A percentile compares a stretch with the other conserved stretches of the same genome.
These are phyloP conservation scores for Hygrocybe coccinea DNA, from an alignment of 768 basidiomycete genomes.

Conservation along the genomic window DNA sequence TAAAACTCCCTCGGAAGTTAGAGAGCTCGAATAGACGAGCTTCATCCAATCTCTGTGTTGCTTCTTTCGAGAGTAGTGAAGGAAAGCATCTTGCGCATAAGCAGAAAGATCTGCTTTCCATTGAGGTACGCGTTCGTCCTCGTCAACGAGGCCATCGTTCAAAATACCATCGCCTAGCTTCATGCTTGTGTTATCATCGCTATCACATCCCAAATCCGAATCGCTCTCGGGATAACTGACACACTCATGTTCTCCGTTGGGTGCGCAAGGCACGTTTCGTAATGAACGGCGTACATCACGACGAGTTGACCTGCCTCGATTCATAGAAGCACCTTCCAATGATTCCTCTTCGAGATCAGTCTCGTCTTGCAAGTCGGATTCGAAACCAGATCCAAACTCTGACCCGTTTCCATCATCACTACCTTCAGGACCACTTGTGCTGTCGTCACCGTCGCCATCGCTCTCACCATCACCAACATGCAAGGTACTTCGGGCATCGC, in stretches of 20 bases:
- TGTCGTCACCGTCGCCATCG: slow-evolving; percentile 25
- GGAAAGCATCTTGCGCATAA: slow-evolving; percentile 41
- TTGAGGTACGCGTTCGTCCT: slow-evolving; percentile 46
- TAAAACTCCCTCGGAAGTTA: slow-evolving; percentile 67
- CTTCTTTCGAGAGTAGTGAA: slow-evolving; percentile 32
- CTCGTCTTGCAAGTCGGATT: slow-evolving; percentile 10
- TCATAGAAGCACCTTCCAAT: slow-evolving; percentile 18
- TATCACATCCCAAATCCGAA: slow-evolving; percentile 61
- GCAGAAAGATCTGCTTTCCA: slow-evolving; percentile 71
- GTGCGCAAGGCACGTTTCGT: slow-evolving; percentile 30
- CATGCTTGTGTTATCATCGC: slow-evolving; percentile 30
- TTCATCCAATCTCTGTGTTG: slow-evolving; percentile 74
- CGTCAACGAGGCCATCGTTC: slow-evolving; percentile 45
- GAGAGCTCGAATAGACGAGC: slow-evolving; percentile 69
- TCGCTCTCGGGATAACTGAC: slow-evolving; percentile 75
- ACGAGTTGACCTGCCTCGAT: slow-evolving; percentile 48
- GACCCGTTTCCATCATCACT: not conserved
- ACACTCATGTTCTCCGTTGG: slow-evolving; percentile 36
- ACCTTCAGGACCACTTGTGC: slow-evolving; percentile 9
- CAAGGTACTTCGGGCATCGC: slow-evolving; percentile 19
- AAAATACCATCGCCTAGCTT: slow-evolving; percentile 43
- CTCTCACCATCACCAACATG: slow-evolving; percentile 32
- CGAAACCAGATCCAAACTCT: slow-evolving; percentile 7
- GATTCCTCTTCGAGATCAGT: slow-evolving; percentile 14
- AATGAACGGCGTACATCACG: slow-evolving; percentile 39